These are phyloP conservation scores for Schizosaccharomyces lindneri DNA, from an alignment of 805 yeast genomes.

Conservation along the genomic window DNA sequence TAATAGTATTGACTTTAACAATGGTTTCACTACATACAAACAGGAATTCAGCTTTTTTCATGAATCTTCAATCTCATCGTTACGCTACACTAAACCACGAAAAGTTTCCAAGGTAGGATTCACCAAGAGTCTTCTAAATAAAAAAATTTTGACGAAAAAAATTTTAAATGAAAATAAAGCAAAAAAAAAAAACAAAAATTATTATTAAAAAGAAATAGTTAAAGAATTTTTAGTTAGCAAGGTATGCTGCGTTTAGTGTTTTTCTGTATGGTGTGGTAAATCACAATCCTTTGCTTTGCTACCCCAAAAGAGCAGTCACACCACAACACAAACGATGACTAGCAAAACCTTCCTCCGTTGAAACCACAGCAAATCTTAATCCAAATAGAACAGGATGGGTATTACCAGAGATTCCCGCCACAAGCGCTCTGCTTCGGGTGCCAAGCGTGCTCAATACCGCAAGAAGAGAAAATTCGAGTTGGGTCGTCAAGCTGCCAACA, in stretches of 20 bases:
- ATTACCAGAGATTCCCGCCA: conserved; percentile 99
- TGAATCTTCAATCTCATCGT: too few species aligned
- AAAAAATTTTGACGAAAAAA: too few species aligned
- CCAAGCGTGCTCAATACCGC: conserved; percentile 99
- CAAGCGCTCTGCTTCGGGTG: conserved; percentile 99
- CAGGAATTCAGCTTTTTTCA: too few species aligned
- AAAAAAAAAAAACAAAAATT: too few species aligned
- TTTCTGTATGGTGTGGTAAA: neutral
- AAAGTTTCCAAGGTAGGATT: too few species aligned
- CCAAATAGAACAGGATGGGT: conserved; percentile 47
- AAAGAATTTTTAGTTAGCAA: neutral
- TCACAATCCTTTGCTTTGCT: neutral
- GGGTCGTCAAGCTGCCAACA: conserved; percentile 98
- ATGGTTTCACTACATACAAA: too few species aligned
- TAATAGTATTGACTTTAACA: too few species aligned
- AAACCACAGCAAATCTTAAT: neutral
- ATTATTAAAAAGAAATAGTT: too few species aligned
- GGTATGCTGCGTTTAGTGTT: too few species aligned
- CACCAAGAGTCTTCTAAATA: too few species aligned
- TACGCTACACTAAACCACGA: too few species aligned
- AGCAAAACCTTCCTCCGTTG: neutral
- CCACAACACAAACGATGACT: neutral
- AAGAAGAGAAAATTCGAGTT: conserved; percentile 99
- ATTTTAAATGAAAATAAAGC: too few species aligned
- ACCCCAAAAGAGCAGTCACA: conserved; percentile 1